A percentile compares a stretch with the other conserved stretches of the same genome.
Conservation (phyloP, 768 basidiomycete genomes). For the Termitomyces sp. region DNA sequence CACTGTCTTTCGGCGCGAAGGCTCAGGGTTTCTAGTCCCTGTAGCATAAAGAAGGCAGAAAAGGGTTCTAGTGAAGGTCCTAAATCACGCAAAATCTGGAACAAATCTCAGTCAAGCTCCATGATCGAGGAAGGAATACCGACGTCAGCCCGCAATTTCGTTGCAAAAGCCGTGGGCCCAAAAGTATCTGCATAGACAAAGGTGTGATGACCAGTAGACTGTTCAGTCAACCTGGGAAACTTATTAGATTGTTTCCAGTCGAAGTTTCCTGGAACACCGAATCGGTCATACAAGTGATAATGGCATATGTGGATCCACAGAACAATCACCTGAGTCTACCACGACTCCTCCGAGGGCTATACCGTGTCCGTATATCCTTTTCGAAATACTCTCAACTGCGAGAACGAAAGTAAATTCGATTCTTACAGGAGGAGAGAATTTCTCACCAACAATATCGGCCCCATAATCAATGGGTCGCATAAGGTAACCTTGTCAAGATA, state of each 20-base stretch:
- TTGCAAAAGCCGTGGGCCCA: constrained; percentile 2
- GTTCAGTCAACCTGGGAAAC: constrained; percentile 1
- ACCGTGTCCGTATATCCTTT: constrained; percentile 5
- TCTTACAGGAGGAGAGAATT: no score
- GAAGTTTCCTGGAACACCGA: background rate
- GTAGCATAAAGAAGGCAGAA: constrained; percentile 50
- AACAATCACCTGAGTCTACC: background rate
- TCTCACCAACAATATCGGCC: constrained; percentile 38
- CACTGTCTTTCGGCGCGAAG: constrained; percentile 48
- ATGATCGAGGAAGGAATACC: background rate
- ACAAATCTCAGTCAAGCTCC: background rate
- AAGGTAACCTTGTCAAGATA: constrained; percentile 43
- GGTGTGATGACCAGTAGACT: constrained; percentile 3
- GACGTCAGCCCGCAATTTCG: constrained; percentile 4
- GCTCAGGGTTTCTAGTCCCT: constrained; percentile 58
- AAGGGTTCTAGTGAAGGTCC: constrained; percentile 54
- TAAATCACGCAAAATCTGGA: constrained; percentile 48
- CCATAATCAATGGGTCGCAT: constrained; percentile 69
- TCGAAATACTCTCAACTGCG: constrained; percentile 1
- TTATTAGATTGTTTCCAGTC: constrained; percentile 8
- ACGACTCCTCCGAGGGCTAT: background rate
- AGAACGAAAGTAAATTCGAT: background rate
- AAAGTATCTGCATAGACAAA: constrained; percentile 7
- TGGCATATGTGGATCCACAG: background rate
- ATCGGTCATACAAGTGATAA: background rate